These are phyloP conservation scores for Hevea brasiliensis DNA, from an alignment of 345 rosid species.

Conservation along the genomic window DNA sequence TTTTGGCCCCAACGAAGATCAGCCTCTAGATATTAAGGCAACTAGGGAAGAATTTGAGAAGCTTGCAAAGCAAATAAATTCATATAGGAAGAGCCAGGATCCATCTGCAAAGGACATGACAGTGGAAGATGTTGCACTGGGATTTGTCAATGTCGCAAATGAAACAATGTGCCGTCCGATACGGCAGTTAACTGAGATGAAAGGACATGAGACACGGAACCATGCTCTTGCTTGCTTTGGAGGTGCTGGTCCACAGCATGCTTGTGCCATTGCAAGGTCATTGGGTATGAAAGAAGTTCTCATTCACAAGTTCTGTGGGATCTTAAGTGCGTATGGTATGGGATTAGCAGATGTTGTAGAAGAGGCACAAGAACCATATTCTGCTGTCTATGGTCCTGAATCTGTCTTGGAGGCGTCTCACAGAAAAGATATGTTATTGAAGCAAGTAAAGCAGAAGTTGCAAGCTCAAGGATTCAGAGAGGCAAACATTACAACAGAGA, in stretches of 20 bases:
- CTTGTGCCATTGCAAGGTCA: conserved; percentile 92
- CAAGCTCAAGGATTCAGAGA: conserved; percentile 75
- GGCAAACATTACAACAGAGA: conserved; percentile 65
- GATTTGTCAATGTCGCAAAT: conserved; percentile 90
- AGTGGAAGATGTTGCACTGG: conserved; percentile 83
- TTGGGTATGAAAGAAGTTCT: conserved; percentile 92
- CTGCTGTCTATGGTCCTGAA: conserved; percentile 72
- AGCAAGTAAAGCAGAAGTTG: conserved; percentile 64
- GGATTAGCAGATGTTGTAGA: conserved; percentile 97
- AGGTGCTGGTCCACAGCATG: conserved; percentile 99
- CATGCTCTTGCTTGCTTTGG: conserved; percentile 98
- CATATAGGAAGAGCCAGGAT: conserved; percentile 78
- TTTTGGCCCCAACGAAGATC: conserved; percentile 83
- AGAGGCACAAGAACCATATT: conserved; percentile 93
- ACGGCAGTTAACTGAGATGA: conserved; percentile 94
- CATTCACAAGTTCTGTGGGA: conserved; percentile 85
- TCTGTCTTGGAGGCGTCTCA: conserved; percentile 63
- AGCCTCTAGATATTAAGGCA: conserved; percentile 67
- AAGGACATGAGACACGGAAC: conserved; percentile 90
- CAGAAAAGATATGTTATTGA: conserved; percentile 54
- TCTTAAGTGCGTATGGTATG: conserved; percentile 96
- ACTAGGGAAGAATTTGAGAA: conserved; percentile 75
- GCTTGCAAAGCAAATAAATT: conserved; percentile 73
- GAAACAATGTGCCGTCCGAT: conserved; percentile 99
- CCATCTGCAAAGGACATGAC: conserved; percentile 71